Conservation (phyloP, 495 filamentous ascomycete genomes). For the Penicillium cataractarum region DNA sequence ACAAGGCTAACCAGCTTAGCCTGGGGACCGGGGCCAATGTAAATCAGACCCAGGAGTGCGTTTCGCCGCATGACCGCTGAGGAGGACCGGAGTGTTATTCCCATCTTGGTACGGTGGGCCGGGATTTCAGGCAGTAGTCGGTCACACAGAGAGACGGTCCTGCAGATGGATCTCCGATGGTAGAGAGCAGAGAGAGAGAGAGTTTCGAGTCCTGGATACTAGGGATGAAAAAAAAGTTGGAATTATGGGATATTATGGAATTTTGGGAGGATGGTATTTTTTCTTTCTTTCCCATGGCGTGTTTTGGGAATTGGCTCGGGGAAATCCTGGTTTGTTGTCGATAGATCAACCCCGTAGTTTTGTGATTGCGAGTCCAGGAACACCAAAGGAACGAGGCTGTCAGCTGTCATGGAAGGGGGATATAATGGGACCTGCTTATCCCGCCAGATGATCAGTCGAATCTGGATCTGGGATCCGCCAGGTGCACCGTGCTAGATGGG, state of each 20-base stretch:
- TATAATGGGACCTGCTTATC: neutral
- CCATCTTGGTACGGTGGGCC: constrained; percentile 19
- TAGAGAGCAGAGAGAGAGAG: neutral
- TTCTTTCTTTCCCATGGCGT: neutral
- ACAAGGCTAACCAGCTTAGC: constrained; percentile 10
- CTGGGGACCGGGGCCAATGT: constrained; percentile 6
- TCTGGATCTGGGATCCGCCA: constrained; percentile 1
- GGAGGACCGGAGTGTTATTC: constrained; percentile 7
- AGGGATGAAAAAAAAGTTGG: neutral
- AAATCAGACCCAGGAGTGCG: constrained; percentile 1
- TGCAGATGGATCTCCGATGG: neutral
- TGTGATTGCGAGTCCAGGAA: neutral
- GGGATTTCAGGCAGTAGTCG: neutral
- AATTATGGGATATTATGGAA: neutral
- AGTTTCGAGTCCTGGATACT: neutral
- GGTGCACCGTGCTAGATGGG: neutral
- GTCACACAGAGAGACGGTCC: constrained; percentile 3
- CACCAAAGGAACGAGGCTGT: neutral
- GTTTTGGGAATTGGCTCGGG: neutral
- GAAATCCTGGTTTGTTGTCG: neutral
- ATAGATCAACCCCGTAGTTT: constrained; percentile 19
- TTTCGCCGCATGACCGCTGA: constrained; percentile 5
- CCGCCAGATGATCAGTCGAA: constrained; percentile 27
- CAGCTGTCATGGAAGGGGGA: constrained; percentile 27
- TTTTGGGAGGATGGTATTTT: neutral